Conservation (phyloP, 2,329 filamentous ascomycete species). For the Pseudocercospora musae region DNA sequence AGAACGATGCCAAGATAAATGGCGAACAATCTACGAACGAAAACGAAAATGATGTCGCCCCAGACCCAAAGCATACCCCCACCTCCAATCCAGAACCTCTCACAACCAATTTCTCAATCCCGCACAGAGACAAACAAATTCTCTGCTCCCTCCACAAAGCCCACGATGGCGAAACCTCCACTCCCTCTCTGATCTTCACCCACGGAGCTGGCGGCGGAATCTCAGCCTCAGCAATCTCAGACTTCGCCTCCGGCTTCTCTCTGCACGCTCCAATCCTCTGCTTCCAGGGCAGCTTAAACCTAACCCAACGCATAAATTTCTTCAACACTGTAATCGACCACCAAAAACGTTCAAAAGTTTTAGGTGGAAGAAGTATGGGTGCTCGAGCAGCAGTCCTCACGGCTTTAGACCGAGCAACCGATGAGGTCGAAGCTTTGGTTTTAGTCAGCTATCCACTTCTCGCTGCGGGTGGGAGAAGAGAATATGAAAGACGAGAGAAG, state of each 20-base stretch:
- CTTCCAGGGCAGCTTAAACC: slow-evolving; percentile 44
- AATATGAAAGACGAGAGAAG: slow-evolving; percentile 36
- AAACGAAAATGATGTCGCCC: not conserved
- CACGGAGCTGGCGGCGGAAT: slow-evolving; percentile 47
- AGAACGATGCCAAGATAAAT: not conserved
- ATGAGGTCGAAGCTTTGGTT: slow-evolving; percentile 28
- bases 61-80: not conserved
- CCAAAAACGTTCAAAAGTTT: slow-evolving; percentile 11
- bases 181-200: slow-evolving; percentile 40
- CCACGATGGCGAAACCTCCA: not conserved
- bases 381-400: slow-evolving; percentile 43
- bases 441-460: slow-evolving; percentile 43
- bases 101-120: slow-evolving; percentile 13
- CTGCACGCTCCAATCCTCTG: slow-evolving; percentile 26
- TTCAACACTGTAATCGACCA: slow-evolving; percentile 39
- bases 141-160: slow-evolving; percentile 15
- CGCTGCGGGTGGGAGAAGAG: slow-evolving; percentile 31
- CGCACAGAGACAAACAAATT: slow-evolving; percentile 22
- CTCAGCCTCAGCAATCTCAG: slow-evolving; percentile 37
- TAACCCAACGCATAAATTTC: slow-evolving; percentile 37
- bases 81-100: not conserved
- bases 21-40: not conserved
- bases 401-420: slow-evolving; percentile 24
- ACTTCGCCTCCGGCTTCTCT: slow-evolving; percentile 41
- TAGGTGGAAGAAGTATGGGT: slow-evolving; percentile 46